These are phyloP conservation scores for Oenanthe sinensis DNA, from an alignment of 129 eudicot genomes.

Conservation along the genomic window DNA sequence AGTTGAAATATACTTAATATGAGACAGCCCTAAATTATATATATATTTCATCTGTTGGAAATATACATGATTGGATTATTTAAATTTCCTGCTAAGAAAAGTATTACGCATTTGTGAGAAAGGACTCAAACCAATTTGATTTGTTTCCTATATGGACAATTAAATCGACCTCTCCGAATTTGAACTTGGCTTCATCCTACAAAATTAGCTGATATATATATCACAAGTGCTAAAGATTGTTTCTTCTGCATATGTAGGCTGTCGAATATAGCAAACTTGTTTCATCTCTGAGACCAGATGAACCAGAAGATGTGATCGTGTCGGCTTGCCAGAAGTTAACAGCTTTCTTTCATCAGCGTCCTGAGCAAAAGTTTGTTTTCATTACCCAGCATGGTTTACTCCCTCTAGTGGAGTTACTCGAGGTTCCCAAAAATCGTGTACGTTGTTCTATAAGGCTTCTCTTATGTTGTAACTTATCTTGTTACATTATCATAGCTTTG, in stretches of 20 bases:
- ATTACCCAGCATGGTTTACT: constrained; percentile 90
- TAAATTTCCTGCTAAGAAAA: no score
- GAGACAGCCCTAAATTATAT: not conserved
- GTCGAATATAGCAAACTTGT: constrained; percentile 83
- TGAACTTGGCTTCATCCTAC: not conserved
- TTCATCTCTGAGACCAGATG: constrained; percentile 78
- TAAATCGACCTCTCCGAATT: not conserved
- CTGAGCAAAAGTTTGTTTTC: constrained; percentile 88
- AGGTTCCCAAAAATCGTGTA: constrained; percentile 81
- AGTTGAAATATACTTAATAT: not conserved
- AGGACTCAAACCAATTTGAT: not conserved
- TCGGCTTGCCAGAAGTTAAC: constrained; percentile 81
- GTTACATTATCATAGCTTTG: not conserved
- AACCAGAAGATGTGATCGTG: constrained; percentile 87
- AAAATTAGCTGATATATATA: not conserved
- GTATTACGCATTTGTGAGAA: not conserved
- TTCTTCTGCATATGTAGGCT: no score
- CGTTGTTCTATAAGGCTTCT: constrained; percentile 18
- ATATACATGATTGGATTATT: not conserved
- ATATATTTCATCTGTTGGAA: not conserved
- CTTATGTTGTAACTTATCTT: not conserved
- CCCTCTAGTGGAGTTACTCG: constrained; percentile 86
- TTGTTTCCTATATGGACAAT: not conserved
- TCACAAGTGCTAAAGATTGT: not conserved
- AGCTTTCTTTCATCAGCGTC: constrained; percentile 73